Evolutionary conservation across 768 basidiomycete species (phyloP), one percentile per base, ranked within the genome.

Genomic region (Termitomyces sp.): DNA sequence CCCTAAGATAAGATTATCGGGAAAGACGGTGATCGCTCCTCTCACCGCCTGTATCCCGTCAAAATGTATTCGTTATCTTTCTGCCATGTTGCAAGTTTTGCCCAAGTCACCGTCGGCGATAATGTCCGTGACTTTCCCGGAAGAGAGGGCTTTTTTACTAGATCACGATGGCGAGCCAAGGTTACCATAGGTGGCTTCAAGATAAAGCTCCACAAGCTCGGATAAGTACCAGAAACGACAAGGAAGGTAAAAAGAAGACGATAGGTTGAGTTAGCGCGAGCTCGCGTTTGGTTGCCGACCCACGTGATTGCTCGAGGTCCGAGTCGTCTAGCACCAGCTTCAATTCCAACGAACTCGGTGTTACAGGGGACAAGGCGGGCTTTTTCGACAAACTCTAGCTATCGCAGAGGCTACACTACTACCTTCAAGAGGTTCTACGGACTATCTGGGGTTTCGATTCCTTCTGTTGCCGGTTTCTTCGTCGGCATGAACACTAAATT

Each of bases 21-120:
- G n/a, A 60, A 57, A 35, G 40, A 40, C 28, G 2, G 22, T 32
- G 24, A 42, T 24, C 39, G 18, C 3, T 28, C 48, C n/a, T 66
- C 77, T 67, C 67, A 90, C 91, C 83, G 78, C 74, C 90, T 79
- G 70, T 92, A 91, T 2, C 91, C 91, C 39, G 73, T 74, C 60
- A 86, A 42, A 62, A 92, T 90, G 68, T 83, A 88, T 66, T 90
- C 88, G 66, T 91, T 92, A 72, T 91, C 87, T 64, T 75, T 81
- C 72, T 85, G 84, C 88, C 89, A 92, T 38, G 81, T 80, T 44
- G 86, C 83, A 48, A 91, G 76, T 58, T 88, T 84, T 22, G 68
- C 62, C 86, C 86, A 91, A 13, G 75, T 65, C 39, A 83, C 54
- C 7, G 78, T 80, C 53, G 55, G 68, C 52, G 60, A 49, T 49